A percentile compares a stretch with the other conserved stretches of the same genome.
Evolutionary conservation across 176 grass and related monocot genomes (phyloP).

Genomic region (Thalia dealbata): DNA sequence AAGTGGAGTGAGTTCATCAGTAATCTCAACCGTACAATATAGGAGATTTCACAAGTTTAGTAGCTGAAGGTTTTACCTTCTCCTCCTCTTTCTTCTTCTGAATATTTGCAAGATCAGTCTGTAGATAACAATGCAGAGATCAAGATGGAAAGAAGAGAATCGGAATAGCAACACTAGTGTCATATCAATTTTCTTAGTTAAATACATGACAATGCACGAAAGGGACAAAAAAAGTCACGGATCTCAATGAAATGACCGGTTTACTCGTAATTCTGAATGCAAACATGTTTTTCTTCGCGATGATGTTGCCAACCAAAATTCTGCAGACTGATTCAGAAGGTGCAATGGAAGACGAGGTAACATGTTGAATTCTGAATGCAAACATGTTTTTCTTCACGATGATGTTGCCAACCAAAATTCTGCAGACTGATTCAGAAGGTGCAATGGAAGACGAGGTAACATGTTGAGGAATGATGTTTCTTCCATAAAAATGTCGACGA

Average conservation of each 20-base stretch:
- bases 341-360: too few relatives aligned
- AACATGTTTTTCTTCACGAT: background rate
- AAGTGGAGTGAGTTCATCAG: background rate
- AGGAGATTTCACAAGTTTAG: background rate
- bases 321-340: too few relatives aligned
- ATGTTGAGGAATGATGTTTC: too few relatives aligned
- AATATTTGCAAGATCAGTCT: conserved; percentile 59
- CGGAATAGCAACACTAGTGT: background rate
- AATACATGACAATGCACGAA: background rate
- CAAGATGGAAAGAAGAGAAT: background rate
- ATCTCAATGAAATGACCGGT: background rate
- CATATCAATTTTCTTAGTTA: too few relatives aligned
- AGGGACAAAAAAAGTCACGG: background rate
- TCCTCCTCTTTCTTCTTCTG: conserved; percentile 97
- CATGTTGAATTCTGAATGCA: background rate
- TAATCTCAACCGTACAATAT: background rate
- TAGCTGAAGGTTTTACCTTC: conserved; percentile 30
- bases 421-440: too few relatives aligned
- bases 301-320: too few relatives aligned
- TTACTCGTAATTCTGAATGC: background rate
- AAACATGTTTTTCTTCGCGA: background rate
- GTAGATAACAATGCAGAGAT: background rate
- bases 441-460: too few relatives aligned
- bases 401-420: too few relatives aligned
- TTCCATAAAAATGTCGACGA: too few relatives aligned